Evolutionary conservation across 140 eudicot genomes (phyloP).

Genomic region (Flaveria floridana): DNA sequence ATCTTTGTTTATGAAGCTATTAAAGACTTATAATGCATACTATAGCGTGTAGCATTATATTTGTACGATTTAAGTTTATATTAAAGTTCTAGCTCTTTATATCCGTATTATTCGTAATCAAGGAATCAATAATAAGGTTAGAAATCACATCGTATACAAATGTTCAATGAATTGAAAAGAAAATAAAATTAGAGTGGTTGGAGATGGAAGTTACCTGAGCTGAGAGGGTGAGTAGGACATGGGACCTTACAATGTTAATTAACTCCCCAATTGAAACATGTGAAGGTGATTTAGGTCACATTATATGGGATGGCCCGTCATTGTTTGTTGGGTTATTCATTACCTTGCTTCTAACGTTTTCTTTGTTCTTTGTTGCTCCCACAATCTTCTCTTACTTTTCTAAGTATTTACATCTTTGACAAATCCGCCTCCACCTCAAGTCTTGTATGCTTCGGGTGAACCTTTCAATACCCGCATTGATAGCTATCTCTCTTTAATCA

Average conservation of each 20-base stretch:
- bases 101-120: background rate
- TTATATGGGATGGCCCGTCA: conserved; percentile 35
- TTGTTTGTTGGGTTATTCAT: conserved; percentile 29
- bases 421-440: conserved; percentile 9
- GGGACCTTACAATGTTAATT: conserved; percentile 22
- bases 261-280: background rate
- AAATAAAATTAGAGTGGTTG: background rate
- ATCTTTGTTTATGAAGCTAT: no score
- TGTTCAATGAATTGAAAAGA: background rate
- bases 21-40: no score
- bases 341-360: conserved; percentile 40
- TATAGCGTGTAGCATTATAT: no score
- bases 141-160: background rate
- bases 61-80: no score
- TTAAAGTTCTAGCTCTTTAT: no score
- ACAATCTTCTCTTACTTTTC: conserved; percentile 27
- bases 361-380: conserved; percentile 31
- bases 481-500: background rate
- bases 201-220: conserved; percentile 13
- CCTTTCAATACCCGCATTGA: background rate
- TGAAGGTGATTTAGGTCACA: conserved; percentile 21
- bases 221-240: conserved; percentile 28
- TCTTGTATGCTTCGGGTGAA: background rate
- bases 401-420: conserved; percentile 7
- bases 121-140: background rate